Evolutionary conservation across 139 green algal species (phyloP), one percentile per base, ranked within the genome.

Genomic region (Diplosphaera chodatii): DNA sequence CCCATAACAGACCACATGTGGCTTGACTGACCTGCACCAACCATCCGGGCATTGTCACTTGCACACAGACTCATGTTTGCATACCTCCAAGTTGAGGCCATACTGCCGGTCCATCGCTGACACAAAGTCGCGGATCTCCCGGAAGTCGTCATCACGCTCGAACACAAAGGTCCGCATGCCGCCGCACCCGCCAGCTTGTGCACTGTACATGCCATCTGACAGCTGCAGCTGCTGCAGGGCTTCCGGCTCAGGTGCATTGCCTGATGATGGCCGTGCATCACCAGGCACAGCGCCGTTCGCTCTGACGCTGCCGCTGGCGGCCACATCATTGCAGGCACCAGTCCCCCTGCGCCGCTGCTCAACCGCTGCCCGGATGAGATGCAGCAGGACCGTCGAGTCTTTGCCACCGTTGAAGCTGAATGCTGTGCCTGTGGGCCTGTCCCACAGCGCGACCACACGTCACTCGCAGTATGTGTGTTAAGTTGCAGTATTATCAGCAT

Each of bases 391-490:
- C 2, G 91, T 97, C 3, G 88, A 96, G 68, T 97, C 92, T 69
- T 97, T 97, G 73, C 92, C 92, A 6, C 90, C 92, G 66, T 97
- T 97, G 82, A 97, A 97, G 78, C 89, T 96, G 68, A 96, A 87
- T 0, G 92, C 91, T 6, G 93, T 48, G 62, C 83, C 73, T n/a
- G 75, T 27, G 3, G 68, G 68, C 29, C 89, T 93, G 81, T 40
- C 75, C 27, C 4, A 15, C 37, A 48, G 10, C 37, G 13, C 37
- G 10, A 48, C 10, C 10, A 48, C 37, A 13, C n/a, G n/a, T n/a
- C n/a, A n/a, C n/a, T n/a, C n/a, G n/a, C n/a, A n/a, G n/a, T n/a
- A n/a, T n/a, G n/a, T n/a, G n/a, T n/a, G n/a, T n/a, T n/a, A n/a
- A n/a, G n/a, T n/a, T n/a, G n/a, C n/a, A n/a, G n/a, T n/a, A n/a